Evolutionary conservation across 164 flowering plant species (phyloP).

Genomic region (Annona squamosa): DNA sequence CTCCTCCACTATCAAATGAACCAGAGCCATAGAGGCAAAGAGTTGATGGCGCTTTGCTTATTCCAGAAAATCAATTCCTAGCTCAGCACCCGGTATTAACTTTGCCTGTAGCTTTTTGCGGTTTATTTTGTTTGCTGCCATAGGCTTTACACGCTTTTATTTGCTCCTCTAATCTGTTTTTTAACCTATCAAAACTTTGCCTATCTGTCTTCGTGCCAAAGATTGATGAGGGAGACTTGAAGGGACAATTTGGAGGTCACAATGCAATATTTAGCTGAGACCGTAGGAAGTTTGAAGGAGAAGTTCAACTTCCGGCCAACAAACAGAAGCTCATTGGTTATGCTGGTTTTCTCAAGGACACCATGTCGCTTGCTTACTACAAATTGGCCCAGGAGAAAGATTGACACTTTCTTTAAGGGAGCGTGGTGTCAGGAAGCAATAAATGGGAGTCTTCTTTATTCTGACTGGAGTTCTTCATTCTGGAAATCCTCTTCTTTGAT

Average conservation of each 20-base stretch:
- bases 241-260: slow-evolving; percentile 87
- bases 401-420: slow-evolving; percentile 83
- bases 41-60: slow-evolving; percentile 70
- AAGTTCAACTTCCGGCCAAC: slow-evolving; percentile 93
- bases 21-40: slow-evolving; percentile 96
- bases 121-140: background rate
- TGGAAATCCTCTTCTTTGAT: background rate
- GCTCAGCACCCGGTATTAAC: slow-evolving; percentile 73
- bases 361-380: slow-evolving; percentile 86
- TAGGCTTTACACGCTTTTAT: background rate
- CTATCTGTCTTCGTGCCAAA: slow-evolving; percentile 74
- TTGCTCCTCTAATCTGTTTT: background rate
- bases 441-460: slow-evolving; percentile 7
- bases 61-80: slow-evolving; percentile 88
- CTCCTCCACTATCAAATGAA: slow-evolving; percentile 94
- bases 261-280: slow-evolving; percentile 79
- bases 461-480: no score
- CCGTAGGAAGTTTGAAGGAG: slow-evolving; percentile 91
- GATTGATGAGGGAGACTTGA: slow-evolving; percentile 88
- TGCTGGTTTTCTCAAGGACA: slow-evolving; percentile 95
- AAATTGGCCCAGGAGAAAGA: slow-evolving; percentile 72
- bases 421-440: slow-evolving; percentile 98
- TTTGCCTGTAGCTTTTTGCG: background rate
- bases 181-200: slow-evolving; percentile 12
- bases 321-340: slow-evolving; percentile 96